Conservation (phyloP, 805 yeast species). For the Ogataea paraovalis region DNA sequence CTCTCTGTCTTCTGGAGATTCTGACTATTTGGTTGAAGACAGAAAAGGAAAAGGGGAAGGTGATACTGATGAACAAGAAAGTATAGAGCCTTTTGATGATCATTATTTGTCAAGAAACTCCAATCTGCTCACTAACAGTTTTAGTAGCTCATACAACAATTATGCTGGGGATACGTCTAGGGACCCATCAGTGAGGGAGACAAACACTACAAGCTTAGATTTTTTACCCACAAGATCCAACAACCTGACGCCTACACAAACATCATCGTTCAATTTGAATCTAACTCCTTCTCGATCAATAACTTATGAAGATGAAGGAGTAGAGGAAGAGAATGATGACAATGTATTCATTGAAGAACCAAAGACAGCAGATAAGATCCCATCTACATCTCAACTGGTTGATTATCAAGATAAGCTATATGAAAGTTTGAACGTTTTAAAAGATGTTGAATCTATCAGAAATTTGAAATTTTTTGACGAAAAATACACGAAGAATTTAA, state of each 20-base stretch:
- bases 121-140: background rate
- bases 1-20: constrained; percentile 5
- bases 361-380: constrained; percentile 43
- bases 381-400: constrained; percentile 53
- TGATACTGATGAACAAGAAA: background rate
- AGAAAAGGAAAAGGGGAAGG: background rate
- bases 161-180: constrained; percentile 1
- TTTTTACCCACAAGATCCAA: constrained; percentile 15
- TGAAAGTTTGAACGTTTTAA: constrained; percentile 83
- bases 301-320: constrained; percentile 1
- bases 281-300: background rate
- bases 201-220: constrained; percentile 14
- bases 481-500: constrained; percentile 47
- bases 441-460: constrained; percentile 64
- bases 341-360: constrained; percentile 19
- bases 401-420: constrained; percentile 74
- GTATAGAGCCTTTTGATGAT: constrained; percentile 3
- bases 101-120: background rate
- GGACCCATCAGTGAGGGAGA: constrained; percentile 2
- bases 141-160: constrained; percentile 1
- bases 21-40: constrained; percentile 2
- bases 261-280: background rate
- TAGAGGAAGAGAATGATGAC: constrained; percentile 4
- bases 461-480: constrained; percentile 49
- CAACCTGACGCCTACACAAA: background rate